These are phyloP conservation scores for Sclerotinia nivalis DNA, from an alignment of 2,329 filamentous ascomycete genomes.

Conservation along the genomic window DNA sequence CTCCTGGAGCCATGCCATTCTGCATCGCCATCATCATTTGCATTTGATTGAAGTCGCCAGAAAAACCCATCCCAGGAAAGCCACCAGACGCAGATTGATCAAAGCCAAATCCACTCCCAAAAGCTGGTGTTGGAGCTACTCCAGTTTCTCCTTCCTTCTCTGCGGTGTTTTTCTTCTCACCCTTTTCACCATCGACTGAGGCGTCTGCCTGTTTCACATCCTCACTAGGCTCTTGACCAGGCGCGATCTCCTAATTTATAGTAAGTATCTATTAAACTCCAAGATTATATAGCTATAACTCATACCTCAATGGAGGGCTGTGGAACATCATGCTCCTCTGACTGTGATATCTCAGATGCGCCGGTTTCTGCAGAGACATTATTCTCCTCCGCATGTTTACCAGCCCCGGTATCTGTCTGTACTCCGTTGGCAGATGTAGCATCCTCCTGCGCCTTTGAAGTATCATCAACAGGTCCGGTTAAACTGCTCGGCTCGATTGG, in stretches of 20 bases:
- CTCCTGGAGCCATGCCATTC: slow-evolving; percentile 60
- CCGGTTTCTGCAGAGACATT: slow-evolving; percentile 23
- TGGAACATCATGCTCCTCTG: slow-evolving; percentile 43
- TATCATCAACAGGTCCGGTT: slow-evolving; percentile 33
- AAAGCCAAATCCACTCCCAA: slow-evolving; percentile 47
- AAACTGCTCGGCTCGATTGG: slow-evolving; percentile 27
- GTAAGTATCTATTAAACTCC: slow-evolving; percentile 28
- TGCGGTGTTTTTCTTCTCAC: slow-evolving; percentile 23
- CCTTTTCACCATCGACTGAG: slow-evolving; percentile 25
- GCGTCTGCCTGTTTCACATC: slow-evolving; percentile 31
- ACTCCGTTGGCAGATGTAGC: slow-evolving; percentile 22
- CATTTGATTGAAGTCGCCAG: slow-evolving; percentile 70
- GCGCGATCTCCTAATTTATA: slow-evolving; percentile 38
- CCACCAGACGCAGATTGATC: slow-evolving; percentile 42
- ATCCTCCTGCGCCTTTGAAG: slow-evolving; percentile 28
- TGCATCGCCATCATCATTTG: slow-evolving; percentile 79
- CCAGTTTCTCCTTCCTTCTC: slow-evolving; percentile 28
- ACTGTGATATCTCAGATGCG: slow-evolving; percentile 24
- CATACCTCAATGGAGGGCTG: slow-evolving; percentile 45
- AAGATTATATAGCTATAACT: background rate
- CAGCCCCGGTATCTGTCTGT: background rate
- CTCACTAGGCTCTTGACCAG: slow-evolving; percentile 39
- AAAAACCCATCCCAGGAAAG: slow-evolving; percentile 49
- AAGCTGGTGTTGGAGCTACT: slow-evolving; percentile 28
- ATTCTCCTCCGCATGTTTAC: slow-evolving; percentile 22